Evolutionary conservation across 2,329 filamentous ascomycete genomes (phyloP).

Genomic region (Eutypella sp.): DNA sequence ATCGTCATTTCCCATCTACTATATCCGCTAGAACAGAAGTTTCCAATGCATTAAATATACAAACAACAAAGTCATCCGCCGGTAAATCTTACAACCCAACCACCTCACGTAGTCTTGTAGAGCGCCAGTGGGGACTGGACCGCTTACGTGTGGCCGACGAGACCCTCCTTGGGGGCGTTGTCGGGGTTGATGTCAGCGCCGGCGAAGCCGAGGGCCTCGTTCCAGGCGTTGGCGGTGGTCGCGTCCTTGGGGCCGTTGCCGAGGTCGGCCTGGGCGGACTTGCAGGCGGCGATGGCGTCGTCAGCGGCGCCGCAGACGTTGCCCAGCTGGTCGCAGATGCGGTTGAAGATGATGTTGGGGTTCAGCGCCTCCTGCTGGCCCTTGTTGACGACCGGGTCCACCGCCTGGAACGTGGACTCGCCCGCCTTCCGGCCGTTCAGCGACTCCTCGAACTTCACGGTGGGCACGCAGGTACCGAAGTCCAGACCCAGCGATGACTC

Average conservation of each 20-base stretch:
- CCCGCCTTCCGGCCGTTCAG: constrained; percentile 49
- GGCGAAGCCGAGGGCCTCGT: constrained; percentile 35
- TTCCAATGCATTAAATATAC: no score
- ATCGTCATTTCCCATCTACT: no score
- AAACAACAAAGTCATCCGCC: no score
- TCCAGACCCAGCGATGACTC: constrained; percentile 33
- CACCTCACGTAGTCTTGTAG: no score
- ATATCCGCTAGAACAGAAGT: no score
- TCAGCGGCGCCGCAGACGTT: constrained; percentile 62
- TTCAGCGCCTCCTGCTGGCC: constrained; percentile 64
- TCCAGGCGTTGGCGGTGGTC: constrained; percentile 35
- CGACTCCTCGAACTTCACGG: constrained; percentile 56
- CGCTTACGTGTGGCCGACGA: constrained; percentile 31
- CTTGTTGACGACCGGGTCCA: constrained; percentile 55
- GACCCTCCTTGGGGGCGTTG: constrained; percentile 31
- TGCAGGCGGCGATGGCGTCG: constrained; percentile 51
- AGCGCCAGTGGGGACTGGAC: no score
- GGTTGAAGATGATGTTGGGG: constrained; percentile 70
- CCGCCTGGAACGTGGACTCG: constrained; percentile 65
- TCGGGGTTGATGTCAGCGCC: constrained; percentile 34
- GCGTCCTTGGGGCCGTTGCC: constrained; percentile 29
- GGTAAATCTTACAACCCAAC: no score
- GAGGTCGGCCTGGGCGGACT: constrained; percentile 41
- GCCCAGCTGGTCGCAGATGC: constrained; percentile 63
- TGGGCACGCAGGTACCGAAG: constrained; percentile 51